Conservation (phyloP, 257 asterid species). For the Ophiorrhiza pumila region DNA sequence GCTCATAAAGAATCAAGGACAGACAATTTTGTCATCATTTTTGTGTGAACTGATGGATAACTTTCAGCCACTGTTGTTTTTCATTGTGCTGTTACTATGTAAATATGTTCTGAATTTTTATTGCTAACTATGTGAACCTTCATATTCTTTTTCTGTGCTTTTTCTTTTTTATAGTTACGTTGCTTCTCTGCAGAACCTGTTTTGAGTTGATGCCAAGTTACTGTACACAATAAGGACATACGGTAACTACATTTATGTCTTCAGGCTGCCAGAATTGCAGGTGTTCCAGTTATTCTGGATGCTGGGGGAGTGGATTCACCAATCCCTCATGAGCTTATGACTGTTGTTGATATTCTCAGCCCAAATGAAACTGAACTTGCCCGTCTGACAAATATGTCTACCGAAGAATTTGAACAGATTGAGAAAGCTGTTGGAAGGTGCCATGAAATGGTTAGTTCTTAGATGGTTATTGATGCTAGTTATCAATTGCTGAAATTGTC, state of each 20-base stretch:
- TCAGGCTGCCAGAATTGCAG: slow-evolving; percentile 80
- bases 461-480: background rate
- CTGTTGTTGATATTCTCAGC: slow-evolving; percentile 63
- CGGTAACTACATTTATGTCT: slow-evolving; percentile 4
- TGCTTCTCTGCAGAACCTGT: too few species aligned
- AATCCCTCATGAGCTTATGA: slow-evolving; percentile 62
- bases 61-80: too few species aligned
- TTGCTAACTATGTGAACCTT: background rate
- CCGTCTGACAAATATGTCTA: slow-evolving; percentile 75
- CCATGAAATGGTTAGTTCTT: slow-evolving; percentile 61
- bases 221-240: background rate
- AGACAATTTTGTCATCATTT: background rate
- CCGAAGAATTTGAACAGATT: slow-evolving; percentile 77
- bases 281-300: slow-evolving; percentile 85
- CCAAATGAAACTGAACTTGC: slow-evolving; percentile 93
- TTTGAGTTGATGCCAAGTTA: background rate
- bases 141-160: background rate
- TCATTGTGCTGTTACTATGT: too few species aligned
- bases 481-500: background rate
- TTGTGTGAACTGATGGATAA: background rate
- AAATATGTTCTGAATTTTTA: too few species aligned
- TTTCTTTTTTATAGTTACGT: background rate
- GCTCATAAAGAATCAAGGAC: background rate
- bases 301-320: slow-evolving; percentile 96
- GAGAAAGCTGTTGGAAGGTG: slow-evolving; percentile 70